Evolutionary conservation across 2,329 filamentous ascomycete species (phyloP), one percentile per base, ranked within the genome.

Genomic region (Xylariaceae sp.): DNA sequence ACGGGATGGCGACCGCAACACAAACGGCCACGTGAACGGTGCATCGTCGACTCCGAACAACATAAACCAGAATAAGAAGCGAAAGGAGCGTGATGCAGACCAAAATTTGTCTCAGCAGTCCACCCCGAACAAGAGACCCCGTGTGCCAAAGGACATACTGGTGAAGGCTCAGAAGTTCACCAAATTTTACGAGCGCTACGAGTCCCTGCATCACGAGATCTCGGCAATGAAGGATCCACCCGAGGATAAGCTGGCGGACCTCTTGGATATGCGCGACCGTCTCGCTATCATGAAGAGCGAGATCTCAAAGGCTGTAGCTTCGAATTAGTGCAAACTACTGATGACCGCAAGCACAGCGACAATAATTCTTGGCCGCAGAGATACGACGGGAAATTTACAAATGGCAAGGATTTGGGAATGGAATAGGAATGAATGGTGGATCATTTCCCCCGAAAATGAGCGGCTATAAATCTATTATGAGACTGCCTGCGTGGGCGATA

Each of bases 221-320:
- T 72, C 74, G 18, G 76, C 70, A 5, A 65, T 81, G 60, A 74
- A 77, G 40, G 76, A 83, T 48, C 82, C 84, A 2, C 77, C 79
- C 0, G 73, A 78, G 54, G 74, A 79, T 16, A 80, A 82, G 66
- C 70, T 87, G 49, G 73, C 74, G 5, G 70, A 80, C 46, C 68
- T 88, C 44, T 64, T 80, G 26, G 77, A 81, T 14, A 82, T 87
- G 83, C 79, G 82, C 53, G 72, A 77, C 23, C 75, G 79, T 32
- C 71, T 88, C 46, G 75, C 79, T 60, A 62, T 62, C n/a, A 79
- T 87, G 79, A 88, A 88, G 76, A 74, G 69, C 61, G 78, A 84
- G 55, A 87, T 88, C 44, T 81, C 84, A 64, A 72, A 71, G 60
- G 76, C 79, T 53, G 69, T 75, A 69, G 67, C 73, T 67, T 52